These are phyloP conservation scores for Ramaria rubella DNA, from an alignment of 768 basidiomycete species.

Conservation along the genomic window DNA sequence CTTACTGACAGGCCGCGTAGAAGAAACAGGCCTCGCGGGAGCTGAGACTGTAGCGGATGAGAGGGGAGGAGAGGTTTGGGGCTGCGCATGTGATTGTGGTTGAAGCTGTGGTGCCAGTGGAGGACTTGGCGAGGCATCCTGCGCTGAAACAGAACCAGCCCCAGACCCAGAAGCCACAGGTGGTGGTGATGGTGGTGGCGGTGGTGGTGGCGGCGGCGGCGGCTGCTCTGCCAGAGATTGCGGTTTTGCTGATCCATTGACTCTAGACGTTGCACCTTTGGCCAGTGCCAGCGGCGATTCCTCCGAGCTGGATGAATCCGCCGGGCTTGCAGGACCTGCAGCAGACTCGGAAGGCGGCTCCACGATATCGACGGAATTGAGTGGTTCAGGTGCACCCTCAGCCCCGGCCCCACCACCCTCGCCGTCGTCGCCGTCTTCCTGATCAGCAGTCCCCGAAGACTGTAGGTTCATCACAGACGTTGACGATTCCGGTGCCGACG, in stretches of 20 bases:
- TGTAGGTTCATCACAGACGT: slow-evolving; percentile 42
- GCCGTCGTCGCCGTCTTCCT: slow-evolving; percentile 3
- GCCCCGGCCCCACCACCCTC: background rate
- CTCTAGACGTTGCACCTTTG: slow-evolving; percentile 8
- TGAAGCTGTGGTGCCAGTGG: background rate
- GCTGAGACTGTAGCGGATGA: background rate
- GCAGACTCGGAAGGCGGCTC: background rate
- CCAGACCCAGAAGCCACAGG: no score
- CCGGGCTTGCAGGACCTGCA: slow-evolving; percentile 1
- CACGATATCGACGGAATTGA: background rate
- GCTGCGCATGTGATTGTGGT: background rate
- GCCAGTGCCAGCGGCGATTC: slow-evolving; percentile 69
- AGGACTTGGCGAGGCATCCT: background rate
- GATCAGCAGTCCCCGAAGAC: background rate
- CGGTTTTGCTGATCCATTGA: slow-evolving; percentile 33
- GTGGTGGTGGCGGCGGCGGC: background rate
- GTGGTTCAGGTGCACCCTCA: background rate
- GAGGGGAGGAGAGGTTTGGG: background rate
- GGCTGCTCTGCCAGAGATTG: slow-evolving; percentile 20
- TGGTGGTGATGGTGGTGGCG: slow-evolving; percentile 13
- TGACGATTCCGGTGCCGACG: slow-evolving; percentile 19
- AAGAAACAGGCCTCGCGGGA: slow-evolving; percentile 13
- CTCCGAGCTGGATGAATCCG: slow-evolving; percentile 52
- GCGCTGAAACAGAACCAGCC: slow-evolving; percentile 9
- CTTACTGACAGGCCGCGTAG: slow-evolving; percentile 2